Evolutionary conservation across 2,329 filamentous ascomycete genomes (phyloP).

Genomic region (Xylariales sp.): DNA sequence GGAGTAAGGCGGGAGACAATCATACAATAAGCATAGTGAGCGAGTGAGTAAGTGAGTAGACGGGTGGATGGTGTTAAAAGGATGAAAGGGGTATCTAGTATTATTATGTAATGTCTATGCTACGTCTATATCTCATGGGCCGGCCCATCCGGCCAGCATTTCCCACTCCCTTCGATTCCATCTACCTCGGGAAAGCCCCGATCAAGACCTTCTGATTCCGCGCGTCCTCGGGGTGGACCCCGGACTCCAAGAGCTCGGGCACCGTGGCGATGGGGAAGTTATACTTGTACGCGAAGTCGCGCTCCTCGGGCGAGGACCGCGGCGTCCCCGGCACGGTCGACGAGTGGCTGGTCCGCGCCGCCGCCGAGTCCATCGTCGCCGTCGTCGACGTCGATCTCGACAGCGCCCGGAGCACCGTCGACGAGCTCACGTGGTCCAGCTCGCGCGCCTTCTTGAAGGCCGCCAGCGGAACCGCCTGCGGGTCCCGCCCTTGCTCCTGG

Average conservation of each 20-base stretch:
- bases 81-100: slow-evolving; percentile 31
- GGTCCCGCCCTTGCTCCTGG: slow-evolving; percentile 37
- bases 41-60: no score
- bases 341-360: neutral
- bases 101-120: slow-evolving; percentile 20
- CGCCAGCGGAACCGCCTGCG: slow-evolving; percentile 27
- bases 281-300: slow-evolving; percentile 38
- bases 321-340: slow-evolving; percentile 1
- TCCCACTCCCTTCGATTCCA: neutral
- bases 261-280: slow-evolving; percentile 34
- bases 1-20: neutral
- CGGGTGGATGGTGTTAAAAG: neutral
- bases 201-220: slow-evolving; percentile 40
- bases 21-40: neutral
- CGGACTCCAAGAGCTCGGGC: slow-evolving; percentile 31
- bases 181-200: slow-evolving; percentile 34
- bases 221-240: slow-evolving; percentile 37
- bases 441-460: slow-evolving; percentile 24
- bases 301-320: slow-evolving; percentile 26
- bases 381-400: slow-evolving; percentile 6
- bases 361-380: slow-evolving; percentile 1
- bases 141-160: neutral
- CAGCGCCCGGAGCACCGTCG: slow-evolving; percentile 24
- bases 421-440: slow-evolving; percentile 1
- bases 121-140: slow-evolving; percentile 1